Conservation (phyloP, 2,329 filamentous ascomycete genomes). For the Pestalotiopsis sp. region DNA sequence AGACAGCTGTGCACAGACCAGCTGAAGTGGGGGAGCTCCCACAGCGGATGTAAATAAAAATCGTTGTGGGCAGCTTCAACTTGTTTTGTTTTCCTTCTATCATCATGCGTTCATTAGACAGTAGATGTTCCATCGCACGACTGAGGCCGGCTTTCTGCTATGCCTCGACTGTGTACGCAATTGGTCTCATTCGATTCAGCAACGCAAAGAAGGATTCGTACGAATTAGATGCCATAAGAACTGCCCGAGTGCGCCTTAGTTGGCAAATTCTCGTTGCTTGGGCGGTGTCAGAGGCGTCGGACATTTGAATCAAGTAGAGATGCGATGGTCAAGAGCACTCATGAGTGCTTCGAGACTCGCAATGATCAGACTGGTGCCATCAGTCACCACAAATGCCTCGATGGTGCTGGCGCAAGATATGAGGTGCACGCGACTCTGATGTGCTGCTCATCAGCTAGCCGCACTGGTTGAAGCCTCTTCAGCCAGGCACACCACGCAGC, state of each 20-base stretch:
- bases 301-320: conserved; percentile 50
- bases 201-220: conserved; percentile 45
- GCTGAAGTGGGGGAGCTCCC: neutral
- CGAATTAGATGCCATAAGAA: conserved; percentile 67
- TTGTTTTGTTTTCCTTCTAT: conserved; percentile 36
- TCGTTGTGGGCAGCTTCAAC: neutral
- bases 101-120: conserved; percentile 81
- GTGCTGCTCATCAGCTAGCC: neutral
- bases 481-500: neutral
- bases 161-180: conserved; percentile 49
- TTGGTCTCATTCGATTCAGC: conserved; percentile 61
- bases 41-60: neutral
- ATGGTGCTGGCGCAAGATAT: neutral
- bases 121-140: conserved; percentile 64
- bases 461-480: neutral
- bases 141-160: conserved; percentile 69
- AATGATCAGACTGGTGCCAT: neutral
- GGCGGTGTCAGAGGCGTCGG: conserved; percentile 83
- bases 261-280: conserved; percentile 57
- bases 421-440: neutral
- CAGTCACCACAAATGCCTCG: neutral
- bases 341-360: neutral
- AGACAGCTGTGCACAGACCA: neutral
- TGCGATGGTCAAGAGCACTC: neutral
- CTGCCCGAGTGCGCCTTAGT: conserved; percentile 62